phyloP scores from a whole-genome alignment of 306 rosid genomes.

The Cicer pinnatifidum region DNA sequence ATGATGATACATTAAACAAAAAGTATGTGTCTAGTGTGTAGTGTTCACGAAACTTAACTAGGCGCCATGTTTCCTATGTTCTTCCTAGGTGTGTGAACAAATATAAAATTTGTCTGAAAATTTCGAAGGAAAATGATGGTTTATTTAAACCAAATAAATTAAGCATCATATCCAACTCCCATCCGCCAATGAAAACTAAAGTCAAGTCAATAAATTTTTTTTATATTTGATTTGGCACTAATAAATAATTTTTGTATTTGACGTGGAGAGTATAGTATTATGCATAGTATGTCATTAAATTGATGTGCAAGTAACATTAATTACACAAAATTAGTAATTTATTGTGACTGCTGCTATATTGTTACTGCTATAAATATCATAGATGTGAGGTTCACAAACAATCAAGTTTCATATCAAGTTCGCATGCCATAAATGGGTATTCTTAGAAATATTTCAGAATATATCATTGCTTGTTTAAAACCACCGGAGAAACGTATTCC shows the following conservation, averaged over 20 bases:
- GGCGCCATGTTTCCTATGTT: background rate
- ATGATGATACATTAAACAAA: too few species aligned
- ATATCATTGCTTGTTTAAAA: conserved; percentile 1
- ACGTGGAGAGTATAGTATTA: background rate
- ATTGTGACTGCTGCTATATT: background rate
- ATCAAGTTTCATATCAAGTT: conserved; percentile 2
- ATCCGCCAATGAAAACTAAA: conserved; percentile 1
- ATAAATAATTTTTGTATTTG: background rate
- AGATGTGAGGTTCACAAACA: background rate
- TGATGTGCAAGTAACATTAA: conserved; percentile 36
- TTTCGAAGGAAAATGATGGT: background rate
- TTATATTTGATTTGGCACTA: background rate
- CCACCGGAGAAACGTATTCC: conserved; percentile 43
- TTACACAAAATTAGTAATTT: background rate
- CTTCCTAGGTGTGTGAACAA: background rate
- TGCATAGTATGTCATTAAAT: background rate
- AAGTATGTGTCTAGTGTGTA: too few species aligned
- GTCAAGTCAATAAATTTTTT: conserved; percentile 39
- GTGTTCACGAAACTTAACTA: background rate
- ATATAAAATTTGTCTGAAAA: background rate
- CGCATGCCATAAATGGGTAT: conserved; percentile 48
- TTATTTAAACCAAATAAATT: background rate
- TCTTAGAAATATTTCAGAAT: conserved; percentile 36
- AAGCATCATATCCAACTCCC: background rate
- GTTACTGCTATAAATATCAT: conserved; percentile 28